Percentiles rank a stretch among this genome's conserved stretches.
Conservation (phyloP, 2,329 filamentous ascomycete species). For the Hypoxylon sp. region DNA sequence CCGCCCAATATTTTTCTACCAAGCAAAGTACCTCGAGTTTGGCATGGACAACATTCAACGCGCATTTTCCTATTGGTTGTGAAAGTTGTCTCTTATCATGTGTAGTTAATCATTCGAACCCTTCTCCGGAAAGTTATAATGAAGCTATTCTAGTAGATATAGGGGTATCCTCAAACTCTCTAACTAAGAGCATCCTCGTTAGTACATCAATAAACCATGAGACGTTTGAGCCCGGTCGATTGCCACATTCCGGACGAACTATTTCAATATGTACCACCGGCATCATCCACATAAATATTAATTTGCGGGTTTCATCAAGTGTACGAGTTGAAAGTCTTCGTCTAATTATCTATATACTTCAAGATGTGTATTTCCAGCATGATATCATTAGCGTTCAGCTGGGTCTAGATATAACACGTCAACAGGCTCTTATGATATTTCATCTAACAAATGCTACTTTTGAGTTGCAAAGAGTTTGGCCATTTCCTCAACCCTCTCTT, state of each 20-base stretch:
- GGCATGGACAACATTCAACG: neutral
- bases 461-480: neutral
- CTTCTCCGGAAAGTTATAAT: neutral
- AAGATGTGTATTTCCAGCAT: neutral
- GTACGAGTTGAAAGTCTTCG: neutral
- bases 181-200: neutral
- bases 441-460: neutral
- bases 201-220: neutral
- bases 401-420: neutral
- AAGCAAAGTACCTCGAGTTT: neutral
- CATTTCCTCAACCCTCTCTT: neutral
- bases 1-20: neutral
- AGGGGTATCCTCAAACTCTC: too few species aligned
- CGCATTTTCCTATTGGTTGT: neutral
- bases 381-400: neutral
- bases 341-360: neutral
- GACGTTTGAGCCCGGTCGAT: neutral
- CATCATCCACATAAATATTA: neutral
- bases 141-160: neutral
- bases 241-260: neutral
- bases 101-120: neutral
- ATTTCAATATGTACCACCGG: neutral
- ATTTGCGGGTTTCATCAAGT: neutral
- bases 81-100: neutral
- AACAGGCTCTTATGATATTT: neutral